Evolutionary conservation across 805 yeast species (phyloP).

Genomic region (Metschnikowia continentalis): DNA sequence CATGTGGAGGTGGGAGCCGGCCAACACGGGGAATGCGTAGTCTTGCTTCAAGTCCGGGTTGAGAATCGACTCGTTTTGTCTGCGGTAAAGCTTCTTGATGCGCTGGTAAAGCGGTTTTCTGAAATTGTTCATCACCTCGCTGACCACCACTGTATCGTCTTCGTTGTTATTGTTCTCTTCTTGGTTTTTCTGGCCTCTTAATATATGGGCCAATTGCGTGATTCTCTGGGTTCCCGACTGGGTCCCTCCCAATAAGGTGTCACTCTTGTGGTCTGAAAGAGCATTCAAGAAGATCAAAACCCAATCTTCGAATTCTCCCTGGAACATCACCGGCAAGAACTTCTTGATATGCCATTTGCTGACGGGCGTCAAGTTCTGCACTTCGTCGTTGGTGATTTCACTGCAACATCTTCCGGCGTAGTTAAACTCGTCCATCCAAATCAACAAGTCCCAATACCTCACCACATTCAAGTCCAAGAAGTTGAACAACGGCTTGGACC

Average conservation of each 20-base stretch:
- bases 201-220: conserved; percentile 61
- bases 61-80: conserved; percentile 69
- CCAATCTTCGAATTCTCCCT: conserved; percentile 87
- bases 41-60: conserved; percentile 60
- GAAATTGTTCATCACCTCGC: conserved; percentile 53
- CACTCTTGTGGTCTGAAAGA: conserved; percentile 52
- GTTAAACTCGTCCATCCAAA: conserved; percentile 94
- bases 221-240: conserved; percentile 51
- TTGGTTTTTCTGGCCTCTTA: conserved; percentile 39
- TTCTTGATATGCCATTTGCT: conserved; percentile 76
- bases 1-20: conserved; percentile 62
- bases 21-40: conserved; percentile 68
- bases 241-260: conserved; percentile 33
- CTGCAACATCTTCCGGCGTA: conserved; percentile 68
- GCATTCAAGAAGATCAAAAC: conserved; percentile 69
- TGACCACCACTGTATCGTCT: conserved; percentile 32
- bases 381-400: conserved; percentile 41
- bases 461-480: conserved; percentile 70
- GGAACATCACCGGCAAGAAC: conserved; percentile 70
- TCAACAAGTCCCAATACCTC: conserved; percentile 85
- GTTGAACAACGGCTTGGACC: conserved; percentile 77
- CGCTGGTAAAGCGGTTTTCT: conserved; percentile 64
- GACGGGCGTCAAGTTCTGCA: conserved; percentile 45
- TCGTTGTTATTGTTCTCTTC: conserved; percentile 25
- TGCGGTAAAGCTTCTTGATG: conserved; percentile 56